These are phyloP conservation scores for Trichoderma cornu-damae DNA, from an alignment of 2,329 filamentous ascomycete genomes.

Conservation along the genomic window DNA sequence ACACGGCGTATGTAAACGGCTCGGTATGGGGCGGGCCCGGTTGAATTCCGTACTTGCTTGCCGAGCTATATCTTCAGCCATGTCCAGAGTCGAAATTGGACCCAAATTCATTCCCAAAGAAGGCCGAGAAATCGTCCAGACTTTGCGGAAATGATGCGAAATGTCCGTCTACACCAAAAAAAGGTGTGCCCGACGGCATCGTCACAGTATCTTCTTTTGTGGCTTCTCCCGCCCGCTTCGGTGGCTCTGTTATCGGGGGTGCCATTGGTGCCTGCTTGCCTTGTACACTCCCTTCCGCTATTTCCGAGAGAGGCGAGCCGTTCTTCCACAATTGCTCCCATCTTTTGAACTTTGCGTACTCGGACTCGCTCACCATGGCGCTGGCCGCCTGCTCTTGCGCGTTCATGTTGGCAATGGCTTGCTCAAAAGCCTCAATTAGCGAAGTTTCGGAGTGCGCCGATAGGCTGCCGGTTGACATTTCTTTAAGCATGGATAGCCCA, in stretches of 20 bases:
- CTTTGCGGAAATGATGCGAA: conserved; percentile 38
- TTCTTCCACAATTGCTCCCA: conserved; percentile 48
- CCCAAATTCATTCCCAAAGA: conserved; percentile 31
- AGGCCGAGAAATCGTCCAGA: conserved; percentile 35
- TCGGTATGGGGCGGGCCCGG: background rate
- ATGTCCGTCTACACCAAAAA: conserved; percentile 35
- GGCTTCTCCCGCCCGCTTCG: conserved; percentile 19
- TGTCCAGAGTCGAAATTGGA: conserved; percentile 26
- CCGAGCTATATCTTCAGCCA: background rate
- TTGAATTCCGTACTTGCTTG: background rate
- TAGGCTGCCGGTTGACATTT: conserved; percentile 49
- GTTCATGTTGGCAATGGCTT: conserved; percentile 43
- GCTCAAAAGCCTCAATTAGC: conserved; percentile 49
- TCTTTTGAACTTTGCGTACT: conserved; percentile 47
- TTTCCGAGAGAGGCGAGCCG: conserved; percentile 28
- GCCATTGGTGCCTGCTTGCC: conserved; percentile 10
- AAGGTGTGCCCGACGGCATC: conserved; percentile 29
- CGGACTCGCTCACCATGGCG: conserved; percentile 38
- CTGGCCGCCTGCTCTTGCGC: conserved; percentile 33
- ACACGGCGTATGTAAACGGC: background rate
- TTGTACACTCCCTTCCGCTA: conserved; percentile 23
- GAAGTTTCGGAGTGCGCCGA: conserved; percentile 49
- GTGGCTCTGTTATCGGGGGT: conserved; percentile 9
- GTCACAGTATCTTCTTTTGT: conserved; percentile 25
- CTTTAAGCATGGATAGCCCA: conserved; percentile 47